Evolutionary conservation across 805 yeast genomes (phyloP).

Genomic region (Saccharomycopsis vini): DNA sequence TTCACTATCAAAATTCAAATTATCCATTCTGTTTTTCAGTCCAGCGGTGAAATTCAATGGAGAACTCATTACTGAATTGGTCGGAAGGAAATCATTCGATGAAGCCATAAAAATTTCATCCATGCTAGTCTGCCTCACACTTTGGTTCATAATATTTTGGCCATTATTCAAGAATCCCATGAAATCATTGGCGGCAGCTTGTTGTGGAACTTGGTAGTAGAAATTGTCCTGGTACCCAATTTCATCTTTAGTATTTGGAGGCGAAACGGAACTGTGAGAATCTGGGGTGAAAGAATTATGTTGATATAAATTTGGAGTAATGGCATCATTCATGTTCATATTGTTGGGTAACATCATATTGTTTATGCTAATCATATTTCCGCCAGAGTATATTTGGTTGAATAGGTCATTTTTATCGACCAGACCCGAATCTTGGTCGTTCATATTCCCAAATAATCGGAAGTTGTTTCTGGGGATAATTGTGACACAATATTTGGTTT

Average conservation of each 20-base stretch:
- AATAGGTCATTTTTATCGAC: background rate
- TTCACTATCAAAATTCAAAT: no score
- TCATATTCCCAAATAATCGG: no score
- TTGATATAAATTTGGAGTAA: constrained; percentile 4
- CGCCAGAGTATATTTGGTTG: constrained; percentile 10
- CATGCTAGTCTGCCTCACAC: background rate
- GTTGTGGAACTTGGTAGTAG: background rate
- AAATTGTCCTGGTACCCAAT: background rate
- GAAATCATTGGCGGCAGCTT: background rate
- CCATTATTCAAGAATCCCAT: background rate
- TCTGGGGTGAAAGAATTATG: constrained; percentile 13
- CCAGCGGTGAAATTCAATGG: constrained; percentile 5
- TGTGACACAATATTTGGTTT: no score
- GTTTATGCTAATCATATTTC: constrained; percentile 7
- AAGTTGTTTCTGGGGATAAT: no score
- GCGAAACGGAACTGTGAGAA: constrained; percentile 10
- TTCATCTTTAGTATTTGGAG: constrained; percentile 3
- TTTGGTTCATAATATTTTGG: background rate
- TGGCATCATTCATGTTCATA: background rate
- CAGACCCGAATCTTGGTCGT: no score
- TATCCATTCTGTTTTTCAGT: no score
- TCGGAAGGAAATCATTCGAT: background rate
- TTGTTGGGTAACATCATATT: background rate
- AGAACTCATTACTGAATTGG: background rate
- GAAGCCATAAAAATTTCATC: background rate